Conservation (phyloP, 139 green algal species). For the Desmodesmus armatus region DNA sequence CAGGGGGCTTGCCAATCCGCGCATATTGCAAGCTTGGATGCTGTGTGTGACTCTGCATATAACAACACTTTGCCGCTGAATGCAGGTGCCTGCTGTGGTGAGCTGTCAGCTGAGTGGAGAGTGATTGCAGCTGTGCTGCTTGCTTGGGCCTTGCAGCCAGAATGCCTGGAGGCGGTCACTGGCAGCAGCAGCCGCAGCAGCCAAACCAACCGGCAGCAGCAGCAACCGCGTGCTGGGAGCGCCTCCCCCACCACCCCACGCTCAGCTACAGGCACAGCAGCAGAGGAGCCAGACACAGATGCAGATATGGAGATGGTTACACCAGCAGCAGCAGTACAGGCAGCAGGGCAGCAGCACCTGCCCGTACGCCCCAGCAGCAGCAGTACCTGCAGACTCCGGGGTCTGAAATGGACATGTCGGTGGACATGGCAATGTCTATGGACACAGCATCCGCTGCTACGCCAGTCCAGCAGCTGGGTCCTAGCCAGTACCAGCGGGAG, state of each 20-base stretch:
- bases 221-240: too few relatives aligned
- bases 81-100: conserved; percentile 34
- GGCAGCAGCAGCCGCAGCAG: conserved; percentile 32
- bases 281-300: neutral
- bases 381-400: conserved; percentile 12
- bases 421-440: conserved; percentile 18
- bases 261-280: neutral
- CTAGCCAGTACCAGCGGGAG: too few relatives aligned
- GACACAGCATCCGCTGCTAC: conserved; percentile 1
- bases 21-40: neutral
- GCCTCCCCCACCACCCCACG: too few relatives aligned
- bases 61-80: too few relatives aligned
- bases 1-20: too few relatives aligned
- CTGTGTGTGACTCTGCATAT: too few relatives aligned
- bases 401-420: too few relatives aligned
- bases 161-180: neutral
- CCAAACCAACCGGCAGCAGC: neutral
- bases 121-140: conserved; percentile 49
- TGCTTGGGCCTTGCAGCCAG: conserved; percentile 40
- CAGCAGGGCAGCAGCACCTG: neutral
- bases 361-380: conserved; percentile 2
- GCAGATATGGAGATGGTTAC: conserved; percentile 46
- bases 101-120: conserved; percentile 49
- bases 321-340: neutral
- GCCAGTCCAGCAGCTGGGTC: neutral